These are phyloP conservation scores for Pisolithus tinctorius DNA, from an alignment of 768 basidiomycete species.

Conservation along the genomic window DNA sequence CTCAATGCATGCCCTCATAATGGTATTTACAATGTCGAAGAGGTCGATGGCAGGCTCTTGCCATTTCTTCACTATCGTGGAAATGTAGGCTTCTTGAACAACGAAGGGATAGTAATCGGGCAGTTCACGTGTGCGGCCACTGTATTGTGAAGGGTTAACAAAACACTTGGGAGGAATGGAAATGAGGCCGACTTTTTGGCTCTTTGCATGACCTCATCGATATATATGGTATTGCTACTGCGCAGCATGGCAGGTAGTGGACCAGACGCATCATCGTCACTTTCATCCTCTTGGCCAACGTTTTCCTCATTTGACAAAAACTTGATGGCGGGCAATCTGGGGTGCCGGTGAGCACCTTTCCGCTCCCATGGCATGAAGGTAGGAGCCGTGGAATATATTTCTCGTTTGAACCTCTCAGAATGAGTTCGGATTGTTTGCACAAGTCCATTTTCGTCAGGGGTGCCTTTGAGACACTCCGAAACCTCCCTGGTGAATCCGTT, in stretches of 20 bases:
- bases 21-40: constrained; percentile 32
- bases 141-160: constrained; percentile 17
- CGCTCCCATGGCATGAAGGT: constrained; percentile 47
- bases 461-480: constrained; percentile 41
- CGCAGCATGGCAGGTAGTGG: constrained; percentile 5
- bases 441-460: constrained; percentile 45
- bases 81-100: constrained; percentile 48
- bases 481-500: constrained; percentile 42
- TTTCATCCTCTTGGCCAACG: constrained; percentile 2
- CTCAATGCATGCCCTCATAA: constrained; percentile 35
- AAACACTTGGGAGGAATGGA: too few species aligned
- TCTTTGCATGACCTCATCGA: constrained; percentile 45
- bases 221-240: constrained; percentile 27
- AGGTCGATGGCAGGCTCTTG: constrained; percentile 37
- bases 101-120: constrained; percentile 62
- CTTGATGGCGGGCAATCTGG: constrained; percentile 3
- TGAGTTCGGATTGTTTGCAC: constrained; percentile 48
- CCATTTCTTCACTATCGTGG: constrained; percentile 42
- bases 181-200: constrained; percentile 39
- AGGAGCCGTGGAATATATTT: constrained; percentile 50
- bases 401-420: constrained; percentile 39
- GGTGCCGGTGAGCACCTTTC: not conserved
- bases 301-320: constrained; percentile 40
- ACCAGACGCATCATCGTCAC: not conserved
- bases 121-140: constrained; percentile 65